A percentile compares a stretch with the other conserved stretches of the same genome.
Evolutionary conservation across 352 stramenopile species (phyloP).

Genomic region (Peronospora farinosa): DNA sequence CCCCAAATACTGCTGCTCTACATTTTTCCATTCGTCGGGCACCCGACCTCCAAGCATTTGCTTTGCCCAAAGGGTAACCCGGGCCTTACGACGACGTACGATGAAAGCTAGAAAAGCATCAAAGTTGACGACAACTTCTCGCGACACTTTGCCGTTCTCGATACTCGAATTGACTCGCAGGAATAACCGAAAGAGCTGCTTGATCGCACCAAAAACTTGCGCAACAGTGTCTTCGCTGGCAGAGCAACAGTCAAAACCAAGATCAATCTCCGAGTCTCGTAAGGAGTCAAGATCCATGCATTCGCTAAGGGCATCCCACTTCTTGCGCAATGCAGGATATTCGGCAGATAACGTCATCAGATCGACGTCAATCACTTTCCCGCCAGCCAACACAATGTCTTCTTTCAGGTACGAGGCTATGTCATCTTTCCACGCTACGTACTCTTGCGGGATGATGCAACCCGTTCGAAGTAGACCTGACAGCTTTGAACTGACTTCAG

Average conservation of each 20-base stretch:
- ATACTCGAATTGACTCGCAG: conserved; percentile 7
- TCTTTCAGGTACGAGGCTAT: conserved; percentile 25
- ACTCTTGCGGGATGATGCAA: conserved; percentile 26
- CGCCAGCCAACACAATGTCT: conserved; percentile 15
- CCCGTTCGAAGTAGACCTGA: conserved; percentile 44
- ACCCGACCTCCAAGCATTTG: conserved; percentile 35
- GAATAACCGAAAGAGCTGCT: conserved; percentile 32
- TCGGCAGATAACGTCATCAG: conserved; percentile 27
- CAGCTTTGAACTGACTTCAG: conserved; percentile 43
- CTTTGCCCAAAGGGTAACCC: conserved; percentile 38
- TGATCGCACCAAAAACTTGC: conserved; percentile 21
- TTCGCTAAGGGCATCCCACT: conserved; percentile 28
- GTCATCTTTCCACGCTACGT: conserved; percentile 12
- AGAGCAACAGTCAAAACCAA: conserved; percentile 30
- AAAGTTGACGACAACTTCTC: conserved; percentile 35
- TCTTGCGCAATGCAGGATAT: conserved; percentile 28
- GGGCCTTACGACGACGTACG: conserved; percentile 47
- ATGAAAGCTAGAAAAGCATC: conserved; percentile 54
- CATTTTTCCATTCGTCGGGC: conserved; percentile 38
- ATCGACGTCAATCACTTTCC: conserved; percentile 25
- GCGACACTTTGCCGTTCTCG: conserved; percentile 16
- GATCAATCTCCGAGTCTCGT: conserved; percentile 42
- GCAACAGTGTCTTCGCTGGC: conserved; percentile 12
- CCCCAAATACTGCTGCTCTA: conserved; percentile 43
- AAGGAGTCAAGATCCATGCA: conserved; percentile 24